Evolutionary conservation across 495 filamentous ascomycete genomes (phyloP).

Genomic region (Hypoxylon rickii): DNA sequence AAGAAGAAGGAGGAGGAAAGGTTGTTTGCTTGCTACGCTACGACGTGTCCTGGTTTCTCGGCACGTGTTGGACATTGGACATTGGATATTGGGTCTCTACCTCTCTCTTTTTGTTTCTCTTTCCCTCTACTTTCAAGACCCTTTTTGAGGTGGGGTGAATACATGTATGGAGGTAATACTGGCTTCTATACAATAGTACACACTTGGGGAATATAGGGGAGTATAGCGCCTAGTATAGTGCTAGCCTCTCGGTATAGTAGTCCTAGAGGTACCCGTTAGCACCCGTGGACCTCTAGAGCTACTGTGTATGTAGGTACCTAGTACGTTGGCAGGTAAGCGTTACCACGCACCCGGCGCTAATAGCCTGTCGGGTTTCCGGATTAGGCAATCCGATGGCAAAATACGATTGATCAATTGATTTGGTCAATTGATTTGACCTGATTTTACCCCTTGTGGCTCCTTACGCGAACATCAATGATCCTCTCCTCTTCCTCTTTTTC

Average conservation of each 20-base stretch:
- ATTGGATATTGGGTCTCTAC: not conserved
- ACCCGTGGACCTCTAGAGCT: no score
- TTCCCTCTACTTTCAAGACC: no score
- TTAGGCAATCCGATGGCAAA: slow-evolving; percentile 39
- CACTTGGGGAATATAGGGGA: no score
- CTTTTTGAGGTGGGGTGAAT: not conserved
- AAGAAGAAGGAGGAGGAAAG: not conserved
- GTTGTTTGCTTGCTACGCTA: not conserved
- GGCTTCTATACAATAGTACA: no score
- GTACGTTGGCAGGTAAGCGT: slow-evolving; percentile 16
- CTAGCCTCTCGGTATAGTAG: no score
- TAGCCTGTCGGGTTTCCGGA: slow-evolving; percentile 27
- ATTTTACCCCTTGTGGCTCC: slow-evolving; percentile 27
- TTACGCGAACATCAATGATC: no score
- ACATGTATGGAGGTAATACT: no score
- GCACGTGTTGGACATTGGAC: slow-evolving; percentile 1
- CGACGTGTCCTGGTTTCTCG: slow-evolving; percentile 11
- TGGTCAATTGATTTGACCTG: no score
- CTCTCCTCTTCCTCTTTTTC: not conserved
- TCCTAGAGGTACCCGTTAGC: no score
- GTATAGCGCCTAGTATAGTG: no score
- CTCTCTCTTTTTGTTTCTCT: not conserved
- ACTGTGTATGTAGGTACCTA: no score
- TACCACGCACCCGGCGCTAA: slow-evolving; percentile 15
- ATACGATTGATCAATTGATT: no score